These are phyloP conservation scores for Cephaloascus fragrans DNA, from an alignment of 805 yeast species.

Conservation along the genomic window DNA sequence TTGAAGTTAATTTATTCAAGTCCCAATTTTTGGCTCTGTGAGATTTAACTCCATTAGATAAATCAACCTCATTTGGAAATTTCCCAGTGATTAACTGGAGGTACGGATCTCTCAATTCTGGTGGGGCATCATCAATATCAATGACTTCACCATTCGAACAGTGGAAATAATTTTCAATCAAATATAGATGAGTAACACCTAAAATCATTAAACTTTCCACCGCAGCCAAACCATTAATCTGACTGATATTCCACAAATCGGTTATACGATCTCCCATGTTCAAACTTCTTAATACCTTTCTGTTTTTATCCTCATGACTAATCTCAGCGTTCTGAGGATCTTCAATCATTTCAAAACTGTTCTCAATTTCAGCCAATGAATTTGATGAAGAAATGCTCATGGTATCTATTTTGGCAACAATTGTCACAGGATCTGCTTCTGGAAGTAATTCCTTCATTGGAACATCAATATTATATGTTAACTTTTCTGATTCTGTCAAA, in stretches of 20 bases:
- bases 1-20: conserved; percentile 45
- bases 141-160: conserved; percentile 44
- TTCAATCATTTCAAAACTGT: conserved; percentile 34
- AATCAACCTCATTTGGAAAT: conserved; percentile 15
- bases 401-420: conserved; percentile 13
- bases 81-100: conserved; percentile 52
- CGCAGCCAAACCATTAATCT: conserved; percentile 68
- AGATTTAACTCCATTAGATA: conserved; percentile 12
- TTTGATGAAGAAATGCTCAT: conserved; percentile 2
- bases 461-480: conserved; percentile 29
- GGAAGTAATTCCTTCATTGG: conserved; percentile 17
- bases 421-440: conserved; percentile 6
- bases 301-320: conserved; percentile 53
- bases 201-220: conserved; percentile 65
- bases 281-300: conserved; percentile 63
- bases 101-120: conserved; percentile 54
- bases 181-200: conserved; percentile 55
- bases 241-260: conserved; percentile 68
- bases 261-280: conserved; percentile 61
- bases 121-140: conserved; percentile 58
- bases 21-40: conserved; percentile 56
- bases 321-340: conserved; percentile 23
- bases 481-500: conserved; percentile 29
- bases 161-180: conserved; percentile 62
- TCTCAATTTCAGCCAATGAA: conserved; percentile 8